These are phyloP conservation scores for Solanum hybrid DNA, from an alignment of 305 asterid genomes.

Conservation along the genomic window DNA sequence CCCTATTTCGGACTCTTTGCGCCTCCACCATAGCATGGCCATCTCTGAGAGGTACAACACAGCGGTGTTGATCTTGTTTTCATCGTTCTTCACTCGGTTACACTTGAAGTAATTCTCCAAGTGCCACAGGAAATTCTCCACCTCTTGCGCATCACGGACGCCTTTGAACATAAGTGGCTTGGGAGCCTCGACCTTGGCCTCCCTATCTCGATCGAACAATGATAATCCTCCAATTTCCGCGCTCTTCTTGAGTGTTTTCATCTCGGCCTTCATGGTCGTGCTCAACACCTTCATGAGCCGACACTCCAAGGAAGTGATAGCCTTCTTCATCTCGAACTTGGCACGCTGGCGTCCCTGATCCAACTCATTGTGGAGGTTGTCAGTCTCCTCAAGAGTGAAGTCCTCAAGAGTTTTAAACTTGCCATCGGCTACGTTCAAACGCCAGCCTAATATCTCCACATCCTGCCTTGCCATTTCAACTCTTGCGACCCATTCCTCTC, in stretches of 20 bases:
- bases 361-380: background rate
- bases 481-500: background rate
- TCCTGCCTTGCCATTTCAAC: background rate
- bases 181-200: background rate
- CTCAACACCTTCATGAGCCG: background rate
- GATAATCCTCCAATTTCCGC: too few relatives aligned
- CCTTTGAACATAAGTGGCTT: background rate
- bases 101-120: background rate
- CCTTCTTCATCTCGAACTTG: background rate
- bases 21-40: background rate
- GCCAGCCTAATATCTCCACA: background rate
- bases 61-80: background rate
- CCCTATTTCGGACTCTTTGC: background rate
- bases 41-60: background rate
- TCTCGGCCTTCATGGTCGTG: background rate
- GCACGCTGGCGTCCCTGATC: background rate
- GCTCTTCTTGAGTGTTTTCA: too few relatives aligned
- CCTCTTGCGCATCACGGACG: background rate
- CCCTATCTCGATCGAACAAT: background rate
- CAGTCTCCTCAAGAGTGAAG: background rate
- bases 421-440: background rate
- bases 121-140: background rate
- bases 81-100: background rate
- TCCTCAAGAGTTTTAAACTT: background rate
- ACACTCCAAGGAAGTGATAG: background rate